Base-by-base conservation (phyloP, 352 stramenopile species). In the Pythium aristosporum region DNA sequence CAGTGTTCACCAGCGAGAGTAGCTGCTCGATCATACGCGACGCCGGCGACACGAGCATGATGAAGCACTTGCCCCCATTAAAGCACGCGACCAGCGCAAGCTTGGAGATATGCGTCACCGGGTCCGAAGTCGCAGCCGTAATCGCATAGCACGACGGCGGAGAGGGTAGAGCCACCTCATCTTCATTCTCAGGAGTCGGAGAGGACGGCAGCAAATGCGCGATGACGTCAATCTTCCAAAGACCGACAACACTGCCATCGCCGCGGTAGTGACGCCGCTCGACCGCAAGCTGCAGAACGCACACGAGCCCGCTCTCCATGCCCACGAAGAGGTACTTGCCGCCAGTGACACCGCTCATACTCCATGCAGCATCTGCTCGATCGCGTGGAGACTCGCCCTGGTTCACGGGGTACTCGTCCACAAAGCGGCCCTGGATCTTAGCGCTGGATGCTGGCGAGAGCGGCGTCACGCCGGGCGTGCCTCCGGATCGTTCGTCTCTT, bases 171-270 rank as follows among this genome's bases (percentile, higher is more conserved):
- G 49, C 20, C 25, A 30, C 1, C 12, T 5, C 18, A 32, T 44
- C 43, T 1, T 63, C 69, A 8, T 74, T 66, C 8, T n/a, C n/a
- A 6, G 34, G 20, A 13, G 36, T 48, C 7, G 42, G 15, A 12
- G 47, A 41, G 21, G 43, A 39, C 6, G 60, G 56, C 18, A 57
- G 39, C 11, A 92, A 53, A 42, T 93, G 84, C 7, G 77, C 72
- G 1, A 85, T 62, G 8, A 93, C 82, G 50, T 93, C 84, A 65
- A 93, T 91, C 65, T 91, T 91, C 84, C 84, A 93, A 7, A 91
- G 71, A 41, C 79, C 77, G 5, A 76, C 76, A 7, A 66, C 67
- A 15, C 43, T 61, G 21, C 53, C 54, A 2, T 51, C 57, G 21
- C 67, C 68, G 13, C 72, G 12, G 36, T 39, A 4, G 10, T n/a